Evolutionary conservation across 2,329 filamentous ascomycete genomes (phyloP), one percentile per base, ranked within the genome.

Genomic region (Stachybotrys echinatus): DNA sequence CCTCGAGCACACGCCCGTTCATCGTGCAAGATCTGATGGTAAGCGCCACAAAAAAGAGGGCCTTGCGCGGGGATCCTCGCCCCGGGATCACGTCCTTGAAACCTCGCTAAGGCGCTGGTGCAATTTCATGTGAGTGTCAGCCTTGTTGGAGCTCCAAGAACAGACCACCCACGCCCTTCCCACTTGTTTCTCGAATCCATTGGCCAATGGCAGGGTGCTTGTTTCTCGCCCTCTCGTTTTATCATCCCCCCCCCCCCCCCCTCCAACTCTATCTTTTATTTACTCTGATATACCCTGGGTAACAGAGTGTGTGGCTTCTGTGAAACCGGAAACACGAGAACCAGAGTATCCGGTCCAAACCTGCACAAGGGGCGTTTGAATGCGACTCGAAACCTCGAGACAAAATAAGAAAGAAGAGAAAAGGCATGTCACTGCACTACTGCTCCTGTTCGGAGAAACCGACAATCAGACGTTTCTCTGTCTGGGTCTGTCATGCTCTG

Each of bases 51-150:
- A n/a, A 34, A 34, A 14, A 34, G 10, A 10, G 14, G 14, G 27
- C 27, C 27, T 14, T 34, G 10, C 14, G 27, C 27, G 27, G 27
- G 27, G 27, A 34, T 34, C 27, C 14, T 8, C 10, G 27, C 10
- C 10, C 27, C 27, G 27, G 27, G 27, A 34, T 34, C 10, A 8
- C 38, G 23, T 31, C 43, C 73, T 74, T 78, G 74, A 80, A 80
- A 80, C 77, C 70, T 40, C 72, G 71, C 74, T 74, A 75, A 69
- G 58, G 61, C 58, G 64, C 65, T 68, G 69, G 67, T 60, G 65
- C 67, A 74, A 75, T 73, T 72, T 78, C 74, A 72, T 64, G 61
- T 65, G 55, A 60, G 72, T 74, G 65, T 74, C 74, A 75, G 68
- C 62, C 64, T 69, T 40, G 27, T 34, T 34, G 27, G 27, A 34